These are phyloP conservation scores for Leptographium galeiforme DNA, from an alignment of 2,329 filamentous ascomycete genomes.

Conservation along the genomic window DNA sequence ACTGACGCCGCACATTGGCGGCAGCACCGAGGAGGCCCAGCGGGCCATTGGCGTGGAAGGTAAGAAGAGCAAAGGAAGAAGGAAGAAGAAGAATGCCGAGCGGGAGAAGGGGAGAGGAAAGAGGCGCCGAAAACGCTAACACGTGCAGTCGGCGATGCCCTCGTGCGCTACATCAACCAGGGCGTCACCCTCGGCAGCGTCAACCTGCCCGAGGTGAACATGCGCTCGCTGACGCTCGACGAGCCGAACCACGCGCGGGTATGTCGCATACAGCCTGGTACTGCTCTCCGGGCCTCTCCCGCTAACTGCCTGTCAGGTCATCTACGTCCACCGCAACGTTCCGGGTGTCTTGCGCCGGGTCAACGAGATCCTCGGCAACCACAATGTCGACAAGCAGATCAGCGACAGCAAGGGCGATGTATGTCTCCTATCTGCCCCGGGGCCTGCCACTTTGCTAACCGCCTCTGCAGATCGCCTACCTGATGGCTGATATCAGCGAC, in stretches of 20 bases:
- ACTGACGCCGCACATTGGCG: constrained; percentile 90
- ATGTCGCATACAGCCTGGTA: not conserved
- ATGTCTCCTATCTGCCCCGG: not conserved
- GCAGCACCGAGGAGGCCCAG: constrained; percentile 95
- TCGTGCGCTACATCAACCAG: constrained; percentile 92
- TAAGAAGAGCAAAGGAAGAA: constrained; percentile 13
- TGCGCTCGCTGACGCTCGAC: constrained; percentile 80
- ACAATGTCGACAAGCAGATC: constrained; percentile 99
- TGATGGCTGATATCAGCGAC: constrained; percentile 94
- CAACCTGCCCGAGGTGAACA: constrained; percentile 88
- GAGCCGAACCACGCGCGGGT: constrained; percentile 73
- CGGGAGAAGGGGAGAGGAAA: no score
- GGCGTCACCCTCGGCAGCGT: constrained; percentile 83
- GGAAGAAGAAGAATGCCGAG: no score
- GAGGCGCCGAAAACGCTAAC: not conserved
- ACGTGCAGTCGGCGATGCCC: constrained; percentile 56
- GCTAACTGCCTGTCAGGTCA: constrained; percentile 31
- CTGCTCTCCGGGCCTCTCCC: not conserved
- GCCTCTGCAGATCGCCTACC: constrained; percentile 46
- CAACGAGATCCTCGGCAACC: constrained; percentile 84
- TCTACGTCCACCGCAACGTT: constrained; percentile 94
- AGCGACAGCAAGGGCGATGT: constrained; percentile 89
- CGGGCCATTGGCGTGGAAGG: constrained; percentile 85
- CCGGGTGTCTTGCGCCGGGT: constrained; percentile 90
- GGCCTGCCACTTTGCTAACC: not conserved